These are phyloP conservation scores for Tuctoria greenei DNA, from an alignment of 176 grass and related monocot genomes.

Conservation along the genomic window DNA sequence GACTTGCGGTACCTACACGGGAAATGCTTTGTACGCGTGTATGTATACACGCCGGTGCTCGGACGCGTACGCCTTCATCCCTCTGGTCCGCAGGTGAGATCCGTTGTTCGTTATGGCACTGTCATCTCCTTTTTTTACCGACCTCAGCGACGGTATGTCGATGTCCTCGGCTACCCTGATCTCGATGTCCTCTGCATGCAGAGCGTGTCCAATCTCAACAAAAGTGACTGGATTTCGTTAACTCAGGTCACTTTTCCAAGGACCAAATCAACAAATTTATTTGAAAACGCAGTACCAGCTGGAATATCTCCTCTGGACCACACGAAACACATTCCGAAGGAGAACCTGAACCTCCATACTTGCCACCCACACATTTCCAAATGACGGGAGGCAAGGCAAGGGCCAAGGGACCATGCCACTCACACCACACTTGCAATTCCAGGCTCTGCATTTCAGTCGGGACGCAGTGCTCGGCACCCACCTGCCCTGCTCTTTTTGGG, in stretches of 20 bases:
- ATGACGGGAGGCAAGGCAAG: too few species aligned
- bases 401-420: too few species aligned
- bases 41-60: neutral
- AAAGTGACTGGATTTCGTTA: neutral
- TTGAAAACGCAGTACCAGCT: too few species aligned
- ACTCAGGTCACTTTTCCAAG: neutral
- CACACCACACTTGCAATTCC: too few species aligned
- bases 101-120: neutral
- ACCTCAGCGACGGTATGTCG: neutral
- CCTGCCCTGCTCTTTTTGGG: slow-evolving; percentile 8
- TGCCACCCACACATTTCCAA: too few species aligned
- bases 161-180: neutral
- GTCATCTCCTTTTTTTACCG: neutral
- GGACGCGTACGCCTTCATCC: neutral
- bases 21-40: neutral
- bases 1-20: slow-evolving; percentile 9
- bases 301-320: neutral
- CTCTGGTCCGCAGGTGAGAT: slow-evolving; percentile 15
- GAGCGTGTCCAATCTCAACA: too few species aligned
- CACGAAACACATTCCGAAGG: neutral
- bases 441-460: too few species aligned
- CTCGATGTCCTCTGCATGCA: too few species aligned
- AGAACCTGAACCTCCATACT: neutral
- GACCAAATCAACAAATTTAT: neutral
- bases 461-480: neutral